Evolutionary conservation across 352 stramenopile species (phyloP).

Genomic region (Globisporangium spiculum): DNA sequence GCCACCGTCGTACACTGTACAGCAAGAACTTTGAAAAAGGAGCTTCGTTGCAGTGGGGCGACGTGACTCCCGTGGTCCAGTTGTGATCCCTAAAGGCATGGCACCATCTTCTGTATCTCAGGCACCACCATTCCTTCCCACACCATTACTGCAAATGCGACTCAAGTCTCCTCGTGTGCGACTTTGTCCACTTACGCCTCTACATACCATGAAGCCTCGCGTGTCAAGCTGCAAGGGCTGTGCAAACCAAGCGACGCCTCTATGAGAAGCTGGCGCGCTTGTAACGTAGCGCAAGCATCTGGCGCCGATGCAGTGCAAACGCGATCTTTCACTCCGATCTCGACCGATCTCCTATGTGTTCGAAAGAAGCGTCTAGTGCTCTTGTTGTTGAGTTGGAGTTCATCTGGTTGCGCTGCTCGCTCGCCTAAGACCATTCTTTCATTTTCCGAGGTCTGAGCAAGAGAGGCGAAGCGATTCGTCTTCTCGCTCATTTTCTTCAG

Average conservation of each 20-base stretch:
- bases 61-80: not conserved
- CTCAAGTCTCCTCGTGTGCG: not conserved
- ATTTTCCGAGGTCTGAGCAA: constrained; percentile 4
- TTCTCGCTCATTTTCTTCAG: not conserved
- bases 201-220: not conserved
- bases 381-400: not conserved
- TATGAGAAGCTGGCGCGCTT: not conserved
- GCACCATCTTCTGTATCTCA: not conserved
- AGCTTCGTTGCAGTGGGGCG: not conserved
- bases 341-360: not conserved
- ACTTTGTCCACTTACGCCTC: not conserved
- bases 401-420: not conserved
- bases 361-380: not conserved
- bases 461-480: not conserved
- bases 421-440: not conserved
- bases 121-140: not conserved
- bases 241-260: not conserved
- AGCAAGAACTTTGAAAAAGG: not conserved
- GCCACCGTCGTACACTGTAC: not conserved
- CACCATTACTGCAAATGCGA: not conserved
- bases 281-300: not conserved
- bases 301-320: not conserved
- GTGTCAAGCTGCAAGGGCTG: not conserved
- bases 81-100: not conserved
- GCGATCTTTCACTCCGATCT: not conserved